Percentiles rank a stretch among this genome's conserved stretches.
Conservation (phyloP, 306 rosid genomes). For the Glycine latifolia region DNA sequence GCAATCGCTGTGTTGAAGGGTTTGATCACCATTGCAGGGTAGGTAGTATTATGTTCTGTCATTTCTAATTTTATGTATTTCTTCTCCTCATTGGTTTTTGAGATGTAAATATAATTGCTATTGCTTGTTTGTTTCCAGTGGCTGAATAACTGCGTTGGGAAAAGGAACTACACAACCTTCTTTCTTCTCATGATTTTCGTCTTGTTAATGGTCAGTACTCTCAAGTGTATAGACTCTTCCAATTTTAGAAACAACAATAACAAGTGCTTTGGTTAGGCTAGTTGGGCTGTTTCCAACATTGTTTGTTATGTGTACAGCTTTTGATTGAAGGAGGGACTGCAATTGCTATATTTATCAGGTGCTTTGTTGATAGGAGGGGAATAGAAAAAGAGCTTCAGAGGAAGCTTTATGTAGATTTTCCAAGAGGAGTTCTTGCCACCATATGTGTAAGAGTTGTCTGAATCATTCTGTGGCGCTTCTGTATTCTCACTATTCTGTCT, state of each 20-base stretch:
- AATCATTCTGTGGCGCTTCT: not conserved
- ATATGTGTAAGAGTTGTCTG: conserved; percentile 65
- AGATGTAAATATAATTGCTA: not conserved
- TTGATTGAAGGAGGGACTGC: conserved; percentile 86
- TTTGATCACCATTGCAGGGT: conserved; percentile 99
- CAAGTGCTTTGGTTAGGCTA: conserved; percentile 26
- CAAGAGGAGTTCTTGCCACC: conserved; percentile 81
- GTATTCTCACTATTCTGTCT: not conserved
- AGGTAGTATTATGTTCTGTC: conserved; percentile 31
- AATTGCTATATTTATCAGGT: conserved; percentile 80
- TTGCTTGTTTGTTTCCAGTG: conserved; percentile 65
- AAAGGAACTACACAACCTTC: conserved; percentile 88
- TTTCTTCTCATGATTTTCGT: conserved; percentile 84
- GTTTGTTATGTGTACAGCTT: conserved; percentile 58
- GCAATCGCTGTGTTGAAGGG: conserved; percentile 96
- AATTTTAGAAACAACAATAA: conserved; percentile 9
- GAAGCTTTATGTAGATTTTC: conserved; percentile 67
- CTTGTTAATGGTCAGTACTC: conserved; percentile 73
- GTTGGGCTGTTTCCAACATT: conserved; percentile 34
- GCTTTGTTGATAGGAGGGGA: conserved; percentile 78
- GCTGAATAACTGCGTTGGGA: conserved; percentile 97
- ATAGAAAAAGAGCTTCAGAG: conserved; percentile 73
- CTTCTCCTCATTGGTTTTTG: not conserved
- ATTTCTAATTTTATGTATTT: conserved; percentile 4
- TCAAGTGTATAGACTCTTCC: conserved; percentile 38